These are phyloP conservation scores for Elongisporangium anandrum DNA, from an alignment of 352 stramenopile genomes.

Conservation along the genomic window DNA sequence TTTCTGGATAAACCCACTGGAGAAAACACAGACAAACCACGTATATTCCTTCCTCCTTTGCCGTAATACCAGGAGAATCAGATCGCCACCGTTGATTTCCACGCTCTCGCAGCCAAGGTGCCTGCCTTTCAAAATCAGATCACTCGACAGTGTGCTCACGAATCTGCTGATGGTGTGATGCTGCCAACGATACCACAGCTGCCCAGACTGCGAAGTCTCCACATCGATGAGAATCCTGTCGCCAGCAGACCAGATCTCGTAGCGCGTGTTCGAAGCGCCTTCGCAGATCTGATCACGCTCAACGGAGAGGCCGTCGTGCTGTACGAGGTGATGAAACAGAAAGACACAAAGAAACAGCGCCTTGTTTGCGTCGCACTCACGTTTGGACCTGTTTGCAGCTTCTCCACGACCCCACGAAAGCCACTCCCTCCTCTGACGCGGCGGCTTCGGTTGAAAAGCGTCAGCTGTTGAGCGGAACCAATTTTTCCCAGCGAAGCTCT, in stretches of 20 bases:
- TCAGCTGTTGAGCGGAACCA: too few relatives aligned
- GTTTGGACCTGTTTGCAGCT: too few relatives aligned
- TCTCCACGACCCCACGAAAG: too few relatives aligned
- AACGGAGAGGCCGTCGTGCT: conserved; percentile 56
- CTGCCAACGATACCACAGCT: conserved; percentile 14
- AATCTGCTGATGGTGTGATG: neutral
- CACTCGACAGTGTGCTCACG: too few relatives aligned
- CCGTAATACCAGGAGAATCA: conserved; percentile 39
- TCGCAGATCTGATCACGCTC: conserved; percentile 42
- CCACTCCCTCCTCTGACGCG: too few relatives aligned
- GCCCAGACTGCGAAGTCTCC: conserved; percentile 41
- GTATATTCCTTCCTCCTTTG: neutral
- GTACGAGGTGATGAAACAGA: conserved; percentile 14
- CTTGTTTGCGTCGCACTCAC: too few relatives aligned
- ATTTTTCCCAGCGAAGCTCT: too few relatives aligned
- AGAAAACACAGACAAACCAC: neutral
- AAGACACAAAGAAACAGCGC: neutral
- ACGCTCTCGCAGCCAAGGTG: conserved; percentile 27
- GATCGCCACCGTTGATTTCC: conserved; percentile 41
- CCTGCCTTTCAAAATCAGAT: neutral
- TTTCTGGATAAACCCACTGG: neutral
- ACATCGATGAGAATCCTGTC: conserved; percentile 34
- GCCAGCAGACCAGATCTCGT: conserved; percentile 12
- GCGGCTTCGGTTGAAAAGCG: too few relatives aligned
- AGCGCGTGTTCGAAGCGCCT: conserved; percentile 14